A percentile compares a stretch with the other conserved stretches of the same genome.
Evolutionary conservation across 1,139 yeast genomes (phyloP).

Genomic region (Yamadazyma dushanensis): DNA sequence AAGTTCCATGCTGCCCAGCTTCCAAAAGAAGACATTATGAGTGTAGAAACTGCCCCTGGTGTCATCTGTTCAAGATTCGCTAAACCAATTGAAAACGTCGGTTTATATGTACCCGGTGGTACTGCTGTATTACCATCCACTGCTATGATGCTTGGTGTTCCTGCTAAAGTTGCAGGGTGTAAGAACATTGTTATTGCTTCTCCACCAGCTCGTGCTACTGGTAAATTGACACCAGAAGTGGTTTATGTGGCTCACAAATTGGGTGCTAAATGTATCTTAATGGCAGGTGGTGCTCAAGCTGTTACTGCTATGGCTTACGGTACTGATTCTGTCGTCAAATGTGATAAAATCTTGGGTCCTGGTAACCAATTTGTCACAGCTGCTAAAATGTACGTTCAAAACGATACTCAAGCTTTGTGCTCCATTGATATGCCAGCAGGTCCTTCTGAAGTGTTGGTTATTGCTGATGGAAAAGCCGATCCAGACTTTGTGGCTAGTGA

Average conservation of each 20-base stretch:
- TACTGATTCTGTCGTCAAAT: slow-evolving; percentile 86
- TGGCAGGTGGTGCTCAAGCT: slow-evolving; percentile 99
- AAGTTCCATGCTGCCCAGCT: slow-evolving; percentile 94
- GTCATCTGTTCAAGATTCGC: slow-evolving; percentile 93
- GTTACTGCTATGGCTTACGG: slow-evolving; percentile 99
- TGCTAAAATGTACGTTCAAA: slow-evolving; percentile 96
- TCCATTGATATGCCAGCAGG: slow-evolving; percentile 99
- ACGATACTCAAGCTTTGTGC: slow-evolving; percentile 92
- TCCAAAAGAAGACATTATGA: slow-evolving; percentile 61
- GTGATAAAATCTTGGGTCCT: slow-evolving; percentile 96
- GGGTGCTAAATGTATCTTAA: slow-evolving; percentile 84
- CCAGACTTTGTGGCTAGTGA: slow-evolving; percentile 96
- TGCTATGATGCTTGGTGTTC: slow-evolving; percentile 97
- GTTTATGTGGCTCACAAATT: slow-evolving; percentile 96
- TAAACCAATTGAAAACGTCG: slow-evolving; percentile 91
- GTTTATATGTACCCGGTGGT: slow-evolving; percentile 97
- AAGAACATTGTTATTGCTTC: slow-evolving; percentile 91
- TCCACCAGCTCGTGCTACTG: slow-evolving; percentile 93
- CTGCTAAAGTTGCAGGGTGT: slow-evolving; percentile 99
- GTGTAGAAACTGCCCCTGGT: slow-evolving; percentile 94
- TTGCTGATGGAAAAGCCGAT: slow-evolving; percentile 85
- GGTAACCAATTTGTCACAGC: slow-evolving; percentile 99
- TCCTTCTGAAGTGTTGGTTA: slow-evolving; percentile 93
- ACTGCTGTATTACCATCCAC: slow-evolving; percentile 98
- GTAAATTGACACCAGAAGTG: slow-evolving; percentile 93